These are phyloP conservation scores for Penicillium egyptiacum DNA, from an alignment of 495 filamentous ascomycete genomes.

Conservation along the genomic window DNA sequence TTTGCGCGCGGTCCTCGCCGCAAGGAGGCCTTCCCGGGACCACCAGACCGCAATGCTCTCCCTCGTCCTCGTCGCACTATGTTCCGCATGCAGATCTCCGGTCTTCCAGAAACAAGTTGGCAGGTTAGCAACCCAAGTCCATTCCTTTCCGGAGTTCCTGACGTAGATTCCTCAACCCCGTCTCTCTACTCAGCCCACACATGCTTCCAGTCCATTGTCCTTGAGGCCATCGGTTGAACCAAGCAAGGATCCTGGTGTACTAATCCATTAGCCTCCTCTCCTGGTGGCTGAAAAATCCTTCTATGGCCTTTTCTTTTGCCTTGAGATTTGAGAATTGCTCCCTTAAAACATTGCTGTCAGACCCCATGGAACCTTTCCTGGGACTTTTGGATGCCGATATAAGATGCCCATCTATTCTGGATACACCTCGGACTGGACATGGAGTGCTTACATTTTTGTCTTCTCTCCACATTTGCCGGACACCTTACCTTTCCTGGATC, in stretches of 20 bases:
- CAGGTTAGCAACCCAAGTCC: constrained; percentile 86
- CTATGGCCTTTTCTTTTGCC: not conserved
- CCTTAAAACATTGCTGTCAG: not conserved
- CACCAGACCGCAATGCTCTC: constrained; percentile 65
- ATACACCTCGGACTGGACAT: constrained; percentile 23
- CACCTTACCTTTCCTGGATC: constrained; percentile 36
- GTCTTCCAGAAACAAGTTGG: constrained; percentile 99
- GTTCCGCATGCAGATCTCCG: constrained; percentile 94
- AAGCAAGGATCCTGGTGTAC: constrained; percentile 12
- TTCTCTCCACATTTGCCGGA: constrained; percentile 26
- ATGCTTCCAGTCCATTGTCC: constrained; percentile 16
- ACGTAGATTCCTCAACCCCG: constrained; percentile 26
- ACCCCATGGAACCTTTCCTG: not conserved
- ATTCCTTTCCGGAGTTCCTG: constrained; percentile 49
- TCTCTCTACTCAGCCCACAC: constrained; percentile 12
- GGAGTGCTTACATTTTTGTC: constrained; percentile 18
- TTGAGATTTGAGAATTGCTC: constrained; percentile 1
- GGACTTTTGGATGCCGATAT: constrained; percentile 6
- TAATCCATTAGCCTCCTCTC: not conserved
- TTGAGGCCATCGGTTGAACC: constrained; percentile 14
- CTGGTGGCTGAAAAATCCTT: not conserved
- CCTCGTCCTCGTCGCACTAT: constrained; percentile 93
- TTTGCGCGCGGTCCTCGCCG: constrained; percentile 94
- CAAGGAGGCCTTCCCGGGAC: constrained; percentile 70
- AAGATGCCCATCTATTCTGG: constrained; percentile 13